Conservation (phyloP, 2,329 filamentous ascomycete species). For the Paradendryphiella salina region DNA sequence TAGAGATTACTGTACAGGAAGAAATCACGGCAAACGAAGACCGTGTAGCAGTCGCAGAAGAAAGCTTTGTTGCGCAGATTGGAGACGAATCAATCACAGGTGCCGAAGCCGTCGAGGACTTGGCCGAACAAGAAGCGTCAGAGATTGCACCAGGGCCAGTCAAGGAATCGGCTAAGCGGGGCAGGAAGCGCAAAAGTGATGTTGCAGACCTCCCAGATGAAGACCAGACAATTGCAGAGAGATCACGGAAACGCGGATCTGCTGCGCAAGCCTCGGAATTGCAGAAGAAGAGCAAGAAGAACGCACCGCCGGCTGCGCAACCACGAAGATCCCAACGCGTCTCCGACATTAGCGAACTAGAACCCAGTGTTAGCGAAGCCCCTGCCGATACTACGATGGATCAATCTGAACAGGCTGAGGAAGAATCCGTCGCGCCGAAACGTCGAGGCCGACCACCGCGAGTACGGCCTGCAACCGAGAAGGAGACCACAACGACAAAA, state of each 20-base stretch:
- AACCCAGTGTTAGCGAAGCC: slow-evolving; percentile 30
- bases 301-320: slow-evolving; percentile 13
- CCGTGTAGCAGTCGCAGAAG: slow-evolving; percentile 27
- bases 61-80: slow-evolving; percentile 36
- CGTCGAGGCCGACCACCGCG: slow-evolving; percentile 35
- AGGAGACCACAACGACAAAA: slow-evolving; percentile 16
- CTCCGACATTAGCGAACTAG: slow-evolving; percentile 36
- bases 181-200: slow-evolving; percentile 39
- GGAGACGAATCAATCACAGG: slow-evolving; percentile 34
- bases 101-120: slow-evolving; percentile 23
- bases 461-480: slow-evolving; percentile 18
- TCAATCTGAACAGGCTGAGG: slow-evolving; percentile 31
- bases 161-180: slow-evolving; percentile 31
- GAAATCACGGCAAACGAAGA: slow-evolving; percentile 35
- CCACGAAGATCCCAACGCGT: slow-evolving; percentile 35
- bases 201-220: slow-evolving; percentile 21
- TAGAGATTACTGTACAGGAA: slow-evolving; percentile 41
- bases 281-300: slow-evolving; percentile 30
- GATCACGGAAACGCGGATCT: slow-evolving; percentile 26
- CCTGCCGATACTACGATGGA: slow-evolving; percentile 22
- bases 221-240: slow-evolving; percentile 20
- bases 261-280: slow-evolving; percentile 14
- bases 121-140: slow-evolving; percentile 35
- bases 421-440: slow-evolving; percentile 26
- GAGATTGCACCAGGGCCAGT: slow-evolving; percentile 32